A percentile compares a stretch with the other conserved stretches of the same genome.
phyloP scores from a whole-genome alignment of 352 stramenopile genomes.

The Globisporangium emineosum region DNA sequence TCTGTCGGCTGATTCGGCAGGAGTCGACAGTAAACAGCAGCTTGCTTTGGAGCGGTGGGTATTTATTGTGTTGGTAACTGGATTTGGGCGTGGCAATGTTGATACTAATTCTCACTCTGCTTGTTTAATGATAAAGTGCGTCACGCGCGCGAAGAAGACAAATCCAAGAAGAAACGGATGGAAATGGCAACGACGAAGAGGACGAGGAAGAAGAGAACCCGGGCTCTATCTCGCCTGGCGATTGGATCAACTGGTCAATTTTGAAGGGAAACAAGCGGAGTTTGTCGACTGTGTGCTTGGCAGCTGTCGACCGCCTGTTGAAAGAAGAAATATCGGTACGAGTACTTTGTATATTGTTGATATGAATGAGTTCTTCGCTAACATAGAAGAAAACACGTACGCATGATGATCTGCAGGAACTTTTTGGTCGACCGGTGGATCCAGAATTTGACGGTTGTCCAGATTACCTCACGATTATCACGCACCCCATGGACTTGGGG shows the following conservation, averaged over 20 bases:
- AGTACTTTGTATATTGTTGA: neutral
- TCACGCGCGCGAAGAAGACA: conserved; percentile 62
- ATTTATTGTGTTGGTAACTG: neutral
- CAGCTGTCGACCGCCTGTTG: conserved; percentile 57
- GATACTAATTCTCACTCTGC: neutral
- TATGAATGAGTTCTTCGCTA: neutral
- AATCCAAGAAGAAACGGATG: conserved; percentile 34
- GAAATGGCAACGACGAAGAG: conserved; percentile 35
- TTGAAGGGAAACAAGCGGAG: conserved; percentile 36
- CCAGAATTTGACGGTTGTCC: conserved; percentile 78
- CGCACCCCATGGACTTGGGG: conserved; percentile 83
- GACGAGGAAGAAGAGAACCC: conserved; percentile 30
- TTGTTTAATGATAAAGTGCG: conserved; percentile 35
- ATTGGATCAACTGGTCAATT: conserved; percentile 75
- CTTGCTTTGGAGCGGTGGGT: conserved; percentile 57
- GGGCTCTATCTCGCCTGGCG: conserved; percentile 14
- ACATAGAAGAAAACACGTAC: neutral
- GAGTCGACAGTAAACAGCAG: conserved; percentile 21
- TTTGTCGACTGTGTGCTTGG: conserved; percentile 57
- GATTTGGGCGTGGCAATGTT: neutral
- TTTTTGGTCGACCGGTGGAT: conserved; percentile 84
- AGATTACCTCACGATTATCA: conserved; percentile 80
- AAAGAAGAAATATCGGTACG: conserved; percentile 74
- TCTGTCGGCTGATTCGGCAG: neutral
- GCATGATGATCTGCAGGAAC: conserved; percentile 33